Conservation (phyloP, 2,329 filamentous ascomycete species). For the Phaeosphaeria sp. region DNA sequence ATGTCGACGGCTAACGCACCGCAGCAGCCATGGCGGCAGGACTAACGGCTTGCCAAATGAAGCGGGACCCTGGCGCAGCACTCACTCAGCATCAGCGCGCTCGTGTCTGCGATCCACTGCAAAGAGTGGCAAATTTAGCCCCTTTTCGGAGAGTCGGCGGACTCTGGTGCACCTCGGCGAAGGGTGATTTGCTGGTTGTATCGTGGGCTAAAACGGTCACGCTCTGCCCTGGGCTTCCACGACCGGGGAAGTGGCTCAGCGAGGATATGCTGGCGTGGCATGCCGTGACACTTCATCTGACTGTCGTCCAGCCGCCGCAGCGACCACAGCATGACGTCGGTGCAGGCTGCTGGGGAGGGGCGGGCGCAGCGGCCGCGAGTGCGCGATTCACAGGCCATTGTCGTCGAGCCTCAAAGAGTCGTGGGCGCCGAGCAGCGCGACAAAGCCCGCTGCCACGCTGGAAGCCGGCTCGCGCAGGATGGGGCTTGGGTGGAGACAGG, state of each 20-base stretch:
- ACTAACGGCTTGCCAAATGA: slow-evolving; percentile 3
- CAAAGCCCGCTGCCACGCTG: background rate
- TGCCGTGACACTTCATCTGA: slow-evolving; percentile 15
- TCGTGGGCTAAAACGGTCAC: slow-evolving; percentile 13
- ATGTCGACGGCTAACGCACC: background rate
- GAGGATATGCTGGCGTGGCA: slow-evolving; percentile 2
- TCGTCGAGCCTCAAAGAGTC: background rate
- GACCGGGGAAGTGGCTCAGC: slow-evolving; percentile 1
- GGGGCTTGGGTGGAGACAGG: slow-evolving; percentile 5
- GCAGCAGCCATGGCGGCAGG: slow-evolving; percentile 3
- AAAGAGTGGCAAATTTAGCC: slow-evolving; percentile 10
- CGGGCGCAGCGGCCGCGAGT: background rate
- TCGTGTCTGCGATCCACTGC: slow-evolving; percentile 1
- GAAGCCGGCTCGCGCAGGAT: background rate
- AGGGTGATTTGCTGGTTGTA: slow-evolving; percentile 6
- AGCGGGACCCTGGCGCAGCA: background rate
- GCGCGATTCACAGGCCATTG: background rate
- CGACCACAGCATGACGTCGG: slow-evolving; percentile 5
- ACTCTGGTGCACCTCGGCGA: background rate
- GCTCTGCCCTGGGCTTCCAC: slow-evolving; percentile 1
- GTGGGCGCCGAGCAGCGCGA: background rate
- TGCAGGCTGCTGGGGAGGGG: background rate
- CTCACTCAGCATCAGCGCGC: background rate
- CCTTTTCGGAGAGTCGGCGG: slow-evolving; percentile 11
- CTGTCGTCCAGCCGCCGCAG: slow-evolving; percentile 9